Evolutionary conservation across 768 basidiomycete species (phyloP).

Genomic region (Amanita muscaria): DNA sequence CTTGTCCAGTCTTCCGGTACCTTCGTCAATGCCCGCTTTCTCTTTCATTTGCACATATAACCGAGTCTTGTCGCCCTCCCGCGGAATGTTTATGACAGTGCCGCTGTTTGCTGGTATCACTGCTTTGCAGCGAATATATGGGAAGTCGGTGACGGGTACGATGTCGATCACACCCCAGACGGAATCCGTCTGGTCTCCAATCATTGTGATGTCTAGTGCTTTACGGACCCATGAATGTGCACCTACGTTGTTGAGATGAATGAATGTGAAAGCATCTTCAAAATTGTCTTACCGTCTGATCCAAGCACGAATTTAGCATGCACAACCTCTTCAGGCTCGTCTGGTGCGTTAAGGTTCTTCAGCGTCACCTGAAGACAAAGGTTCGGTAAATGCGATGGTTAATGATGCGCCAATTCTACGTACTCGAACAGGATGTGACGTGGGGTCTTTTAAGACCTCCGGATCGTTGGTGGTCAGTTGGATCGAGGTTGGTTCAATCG

Average conservation of each 20-base stretch:
- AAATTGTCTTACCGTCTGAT: conserved; percentile 45
- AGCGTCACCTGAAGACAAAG: conserved; percentile 31
- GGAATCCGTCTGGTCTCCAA: conserved; percentile 69
- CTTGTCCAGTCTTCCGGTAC: conserved; percentile 46
- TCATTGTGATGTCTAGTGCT: conserved; percentile 53
- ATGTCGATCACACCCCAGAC: conserved; percentile 74
- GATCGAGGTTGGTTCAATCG: conserved; percentile 40
- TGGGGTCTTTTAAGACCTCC: conserved; percentile 32
- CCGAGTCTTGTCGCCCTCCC: conserved; percentile 59
- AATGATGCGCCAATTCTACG: no score
- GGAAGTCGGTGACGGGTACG: conserved; percentile 62
- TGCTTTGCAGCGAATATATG: conserved; percentile 59
- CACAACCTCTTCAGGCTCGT: conserved; percentile 49
- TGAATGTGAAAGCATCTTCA: conserved; percentile 28
- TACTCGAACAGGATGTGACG: conserved; percentile 29
- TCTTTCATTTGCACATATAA: conserved; percentile 63
- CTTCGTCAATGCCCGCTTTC: conserved; percentile 32
- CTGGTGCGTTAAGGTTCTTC: conserved; percentile 28
- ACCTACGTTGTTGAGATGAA: conserved; percentile 33
- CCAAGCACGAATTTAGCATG: conserved; percentile 71
- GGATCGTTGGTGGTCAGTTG: conserved; percentile 35
- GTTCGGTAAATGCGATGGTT: no score
- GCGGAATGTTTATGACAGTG: conserved; percentile 67
- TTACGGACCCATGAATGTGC: conserved; percentile 84
- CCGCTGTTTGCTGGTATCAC: conserved; percentile 64